phyloP scores from a whole-genome alignment of 78 protist species.

The Acrasis kona region DNA sequence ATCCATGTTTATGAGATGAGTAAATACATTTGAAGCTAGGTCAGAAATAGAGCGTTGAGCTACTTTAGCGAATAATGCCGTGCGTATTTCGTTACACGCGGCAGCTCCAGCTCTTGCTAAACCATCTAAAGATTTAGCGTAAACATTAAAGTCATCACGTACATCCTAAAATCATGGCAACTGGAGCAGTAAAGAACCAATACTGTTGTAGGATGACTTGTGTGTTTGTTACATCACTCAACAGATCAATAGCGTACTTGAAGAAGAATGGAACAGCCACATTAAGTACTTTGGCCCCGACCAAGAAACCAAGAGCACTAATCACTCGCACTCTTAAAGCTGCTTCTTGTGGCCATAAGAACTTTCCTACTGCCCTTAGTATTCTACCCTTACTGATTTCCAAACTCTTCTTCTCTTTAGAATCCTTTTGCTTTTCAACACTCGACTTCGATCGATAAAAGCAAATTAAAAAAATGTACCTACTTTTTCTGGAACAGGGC shows the following conservation, averaged over 20 bases:
- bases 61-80: slow-evolving; percentile 67
- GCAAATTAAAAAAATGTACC: too few relatives aligned
- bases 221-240: neutral
- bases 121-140: slow-evolving; percentile 40
- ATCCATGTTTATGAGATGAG: slow-evolving; percentile 64
- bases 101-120: slow-evolving; percentile 39
- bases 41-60: slow-evolving; percentile 27
- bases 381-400: too few relatives aligned
- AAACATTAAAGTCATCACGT: slow-evolving; percentile 10
- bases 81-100: slow-evolving; percentile 45
- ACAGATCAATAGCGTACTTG: slow-evolving; percentile 64
- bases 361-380: neutral
- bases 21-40: slow-evolving; percentile 31
- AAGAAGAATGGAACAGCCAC: slow-evolving; percentile 67
- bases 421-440: too few relatives aligned
- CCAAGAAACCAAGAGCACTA: neutral
- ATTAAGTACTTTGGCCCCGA: slow-evolving; percentile 9
- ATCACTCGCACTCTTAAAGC: neutral
- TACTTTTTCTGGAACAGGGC: too few relatives aligned
- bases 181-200: slow-evolving; percentile 16
- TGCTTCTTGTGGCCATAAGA: neutral
- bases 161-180: slow-evolving; percentile 40
- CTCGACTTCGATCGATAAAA: too few relatives aligned
- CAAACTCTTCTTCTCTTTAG: too few relatives aligned
- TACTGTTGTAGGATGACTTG: too few relatives aligned